Evolutionary conservation across 805 yeast species (phyloP).

Genomic region (Teunomyces stri): DNA sequence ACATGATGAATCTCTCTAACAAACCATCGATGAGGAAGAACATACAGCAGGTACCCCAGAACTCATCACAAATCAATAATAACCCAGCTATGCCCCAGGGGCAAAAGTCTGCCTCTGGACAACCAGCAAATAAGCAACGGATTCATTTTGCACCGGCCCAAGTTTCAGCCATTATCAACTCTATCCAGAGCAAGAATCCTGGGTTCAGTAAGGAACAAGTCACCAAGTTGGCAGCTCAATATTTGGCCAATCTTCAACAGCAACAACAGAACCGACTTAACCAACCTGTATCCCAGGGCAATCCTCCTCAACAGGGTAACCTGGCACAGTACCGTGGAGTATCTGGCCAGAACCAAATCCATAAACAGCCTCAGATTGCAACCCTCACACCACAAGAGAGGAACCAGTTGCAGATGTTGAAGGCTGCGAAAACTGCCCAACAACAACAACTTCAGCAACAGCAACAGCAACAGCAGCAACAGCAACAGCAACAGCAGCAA

Average conservation of each 20-base stretch:
- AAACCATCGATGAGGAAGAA: neutral
- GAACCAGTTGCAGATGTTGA: conserved; percentile 39
- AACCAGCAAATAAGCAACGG: conserved; percentile 24
- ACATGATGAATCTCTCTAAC: neutral
- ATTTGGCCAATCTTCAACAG: conserved; percentile 56
- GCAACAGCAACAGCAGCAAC: conserved; percentile 16
- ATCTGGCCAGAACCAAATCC: conserved; percentile 3
- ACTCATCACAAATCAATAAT: neutral
- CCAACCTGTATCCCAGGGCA: conserved; percentile 3
- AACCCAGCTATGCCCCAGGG: neutral
- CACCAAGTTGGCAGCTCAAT: conserved; percentile 62
- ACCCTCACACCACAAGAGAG: conserved; percentile 44
- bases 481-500: conserved; percentile 12
- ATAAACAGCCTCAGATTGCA: conserved; percentile 30
- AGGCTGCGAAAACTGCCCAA: conserved; percentile 33
- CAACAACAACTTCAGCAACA: conserved; percentile 24
- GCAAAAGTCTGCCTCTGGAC: neutral
- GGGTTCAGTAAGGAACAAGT: conserved; percentile 61
- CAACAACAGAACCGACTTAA: conserved; percentile 28
- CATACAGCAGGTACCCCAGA: conserved; percentile 1
- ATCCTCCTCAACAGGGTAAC: conserved; percentile 7
- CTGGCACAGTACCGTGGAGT: conserved; percentile 1
- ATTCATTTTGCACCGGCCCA: conserved; percentile 57
- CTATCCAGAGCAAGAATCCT: conserved; percentile 67
- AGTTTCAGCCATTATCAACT: conserved; percentile 61